Conservation (phyloP, 2,329 filamentous ascomycete species). For the Eurotiales sp. region DNA sequence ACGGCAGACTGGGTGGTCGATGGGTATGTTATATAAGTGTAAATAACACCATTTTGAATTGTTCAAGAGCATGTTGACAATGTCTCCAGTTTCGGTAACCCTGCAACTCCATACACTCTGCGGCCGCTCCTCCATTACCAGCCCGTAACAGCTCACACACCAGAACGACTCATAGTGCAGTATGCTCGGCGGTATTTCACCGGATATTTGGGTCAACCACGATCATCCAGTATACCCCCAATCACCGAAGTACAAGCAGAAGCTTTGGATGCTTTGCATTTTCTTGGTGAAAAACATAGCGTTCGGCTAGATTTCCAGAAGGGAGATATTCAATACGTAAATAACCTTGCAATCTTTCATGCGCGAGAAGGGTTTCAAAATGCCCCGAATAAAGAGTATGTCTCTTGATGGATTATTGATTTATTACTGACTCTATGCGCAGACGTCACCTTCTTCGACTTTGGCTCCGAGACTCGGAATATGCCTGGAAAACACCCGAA, state of each 20-base stretch:
- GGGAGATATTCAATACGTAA: conserved; percentile 52
- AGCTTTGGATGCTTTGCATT: conserved; percentile 51
- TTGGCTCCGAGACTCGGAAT: conserved; percentile 47
- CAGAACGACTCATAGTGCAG: conserved; percentile 57
- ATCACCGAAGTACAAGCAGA: conserved; percentile 53
- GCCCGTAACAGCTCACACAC: conserved; percentile 41
- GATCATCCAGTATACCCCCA: conserved; percentile 42
- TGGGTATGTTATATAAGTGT: conserved; percentile 28
- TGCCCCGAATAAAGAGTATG: conserved; percentile 35
- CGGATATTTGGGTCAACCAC: conserved; percentile 42
- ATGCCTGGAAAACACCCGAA: conserved; percentile 44
- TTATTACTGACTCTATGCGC: conserved; percentile 6
- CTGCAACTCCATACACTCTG: conserved; percentile 41
- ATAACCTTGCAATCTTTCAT: conserved; percentile 52
- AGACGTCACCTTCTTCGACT: conserved; percentile 46
- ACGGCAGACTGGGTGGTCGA: conserved; percentile 49
- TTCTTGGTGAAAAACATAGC: conserved; percentile 43
- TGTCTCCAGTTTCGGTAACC: conserved; percentile 49
- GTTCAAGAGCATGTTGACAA: neutral
- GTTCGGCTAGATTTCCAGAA: conserved; percentile 44
- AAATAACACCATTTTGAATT: neutral
- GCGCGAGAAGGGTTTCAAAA: conserved; percentile 47
- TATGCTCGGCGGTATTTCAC: conserved; percentile 60
- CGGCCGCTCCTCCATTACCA: conserved; percentile 51
- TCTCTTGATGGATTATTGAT: neutral